A percentile compares a stretch with the other conserved stretches of the same genome.
Evolutionary conservation across 345 rosid genomes (phyloP).

Genomic region (Moricandia arvensis): DNA sequence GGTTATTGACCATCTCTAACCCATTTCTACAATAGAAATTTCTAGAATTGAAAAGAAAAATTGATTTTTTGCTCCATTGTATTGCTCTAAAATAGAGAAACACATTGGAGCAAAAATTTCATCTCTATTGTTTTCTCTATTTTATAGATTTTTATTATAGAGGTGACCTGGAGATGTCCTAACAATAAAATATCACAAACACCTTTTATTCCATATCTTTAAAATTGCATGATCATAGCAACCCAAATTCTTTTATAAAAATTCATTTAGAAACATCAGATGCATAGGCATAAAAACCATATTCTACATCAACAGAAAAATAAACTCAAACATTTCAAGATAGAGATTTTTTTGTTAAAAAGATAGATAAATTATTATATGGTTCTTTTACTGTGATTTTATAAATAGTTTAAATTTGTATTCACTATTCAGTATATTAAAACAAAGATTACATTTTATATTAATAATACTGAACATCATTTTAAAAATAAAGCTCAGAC

Average conservation of each 20-base stretch:
- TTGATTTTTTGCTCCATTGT: too few species aligned
- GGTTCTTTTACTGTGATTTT: neutral
- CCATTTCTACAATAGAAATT: too few species aligned
- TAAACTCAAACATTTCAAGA: neutral
- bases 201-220: neutral
- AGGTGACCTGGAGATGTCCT: too few species aligned
- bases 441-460: neutral
- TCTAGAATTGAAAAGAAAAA: too few species aligned
- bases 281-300: neutral
- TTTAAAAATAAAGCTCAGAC: neutral
- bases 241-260: neutral
- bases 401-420: neutral
- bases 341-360: neutral
- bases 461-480: neutral
- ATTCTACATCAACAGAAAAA: neutral
- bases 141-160: too few species aligned
- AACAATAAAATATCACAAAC: neutral
- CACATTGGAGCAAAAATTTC: too few species aligned
- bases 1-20: too few species aligned
- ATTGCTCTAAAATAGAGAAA: too few species aligned
- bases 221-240: neutral
- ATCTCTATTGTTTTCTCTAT: too few species aligned
- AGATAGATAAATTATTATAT: neutral
- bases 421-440: neutral
- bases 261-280: neutral